These are phyloP conservation scores for Kurtzmaniella quercitrusa DNA, from an alignment of 1,139 yeast genomes.

Conservation along the genomic window DNA sequence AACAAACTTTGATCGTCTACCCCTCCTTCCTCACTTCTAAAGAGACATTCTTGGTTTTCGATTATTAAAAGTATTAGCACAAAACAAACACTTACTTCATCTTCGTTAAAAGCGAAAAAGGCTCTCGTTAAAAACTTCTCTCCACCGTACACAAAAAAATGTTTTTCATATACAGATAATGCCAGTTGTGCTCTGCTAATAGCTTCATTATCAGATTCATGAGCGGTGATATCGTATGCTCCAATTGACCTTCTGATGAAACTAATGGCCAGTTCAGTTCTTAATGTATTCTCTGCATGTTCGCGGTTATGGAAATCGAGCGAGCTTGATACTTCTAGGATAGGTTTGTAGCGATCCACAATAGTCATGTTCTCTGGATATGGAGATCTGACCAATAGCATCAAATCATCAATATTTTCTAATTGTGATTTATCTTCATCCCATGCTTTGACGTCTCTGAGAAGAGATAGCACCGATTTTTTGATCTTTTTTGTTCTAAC, in stretches of 20 bases:
- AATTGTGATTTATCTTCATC: neutral
- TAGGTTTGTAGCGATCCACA: neutral
- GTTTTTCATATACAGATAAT: neutral
- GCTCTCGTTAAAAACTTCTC: neutral
- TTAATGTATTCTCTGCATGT: neutral
- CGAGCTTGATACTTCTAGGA: neutral
- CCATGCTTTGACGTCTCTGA: neutral
- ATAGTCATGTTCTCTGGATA: neutral
- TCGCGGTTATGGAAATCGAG: neutral
- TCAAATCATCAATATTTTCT: neutral
- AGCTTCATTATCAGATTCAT: neutral
- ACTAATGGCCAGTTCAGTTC: neutral
- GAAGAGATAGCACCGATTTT: neutral
- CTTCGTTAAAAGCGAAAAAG: neutral
- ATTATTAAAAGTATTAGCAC: neutral
- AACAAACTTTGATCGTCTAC: neutral
- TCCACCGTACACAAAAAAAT: neutral
- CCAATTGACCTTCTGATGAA: neutral
- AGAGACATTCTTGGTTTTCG: neutral
- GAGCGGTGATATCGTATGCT: neutral
- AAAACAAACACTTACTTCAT: constrained; percentile 1
- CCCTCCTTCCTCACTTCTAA: neutral
- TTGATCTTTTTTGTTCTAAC: neutral
- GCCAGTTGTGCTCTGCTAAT: neutral
- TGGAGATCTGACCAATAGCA: neutral